Conservation (phyloP, 306 rosid genomes). For the Prunus kanzakura region DNA sequence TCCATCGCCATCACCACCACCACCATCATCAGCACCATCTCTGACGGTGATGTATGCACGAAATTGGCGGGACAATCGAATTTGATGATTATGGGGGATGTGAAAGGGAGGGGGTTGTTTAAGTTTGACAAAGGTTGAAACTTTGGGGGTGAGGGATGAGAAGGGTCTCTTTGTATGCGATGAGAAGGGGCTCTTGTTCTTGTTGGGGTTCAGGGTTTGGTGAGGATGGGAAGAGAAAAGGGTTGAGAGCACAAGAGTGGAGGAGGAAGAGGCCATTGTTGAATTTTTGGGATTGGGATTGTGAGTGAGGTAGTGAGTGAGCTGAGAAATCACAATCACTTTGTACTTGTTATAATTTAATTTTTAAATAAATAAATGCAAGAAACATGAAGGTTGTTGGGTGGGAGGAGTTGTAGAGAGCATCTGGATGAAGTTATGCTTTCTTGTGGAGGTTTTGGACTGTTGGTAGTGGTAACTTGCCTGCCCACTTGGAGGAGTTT, state of each 20-base stretch:
- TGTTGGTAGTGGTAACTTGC: background rate
- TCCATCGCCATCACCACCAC: conserved; percentile 1
- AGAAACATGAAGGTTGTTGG: background rate
- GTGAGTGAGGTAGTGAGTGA: background rate
- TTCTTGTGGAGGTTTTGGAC: conserved; percentile 24
- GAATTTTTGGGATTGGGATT: background rate
- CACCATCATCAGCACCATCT: conserved; percentile 7
- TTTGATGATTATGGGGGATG: background rate
- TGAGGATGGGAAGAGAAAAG: conserved; percentile 18
- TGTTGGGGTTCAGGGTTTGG: conserved; percentile 11
- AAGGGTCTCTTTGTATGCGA: background rate
- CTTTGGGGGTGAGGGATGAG: background rate
- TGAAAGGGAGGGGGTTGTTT: background rate
- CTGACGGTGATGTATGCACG: conserved; percentile 42
- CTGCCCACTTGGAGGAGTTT: no score
- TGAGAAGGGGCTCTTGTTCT: background rate
- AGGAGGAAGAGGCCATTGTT: conserved; percentile 31
- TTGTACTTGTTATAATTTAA: background rate
- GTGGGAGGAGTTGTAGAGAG: background rate
- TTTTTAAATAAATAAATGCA: background rate
- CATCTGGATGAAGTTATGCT: conserved; percentile 27
- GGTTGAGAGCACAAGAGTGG: conserved; percentile 24
- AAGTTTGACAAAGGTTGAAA: background rate
- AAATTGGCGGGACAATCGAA: conserved; percentile 10
- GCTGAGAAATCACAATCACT: background rate